phyloP scores from a whole-genome alignment of 352 stramenopile species.

The Phytophthora pistaciae region DNA sequence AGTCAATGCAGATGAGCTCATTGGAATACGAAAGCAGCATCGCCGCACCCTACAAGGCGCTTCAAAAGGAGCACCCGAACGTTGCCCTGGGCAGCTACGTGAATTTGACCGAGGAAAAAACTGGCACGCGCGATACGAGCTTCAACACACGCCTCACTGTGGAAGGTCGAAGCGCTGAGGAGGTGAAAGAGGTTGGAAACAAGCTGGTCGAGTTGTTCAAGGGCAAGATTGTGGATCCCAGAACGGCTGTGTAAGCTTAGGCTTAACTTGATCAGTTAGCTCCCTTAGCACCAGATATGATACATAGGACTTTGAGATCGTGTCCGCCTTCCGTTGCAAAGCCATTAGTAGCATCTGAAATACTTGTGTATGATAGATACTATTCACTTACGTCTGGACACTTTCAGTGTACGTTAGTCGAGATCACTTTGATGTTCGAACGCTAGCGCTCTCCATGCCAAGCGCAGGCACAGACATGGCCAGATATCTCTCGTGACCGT shows the following conservation, averaged over 20 bases:
- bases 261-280: not conserved
- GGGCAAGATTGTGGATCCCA: constrained; percentile 10
- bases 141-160: constrained; percentile 74
- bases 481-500: not conserved
- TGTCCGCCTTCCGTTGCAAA: not conserved
- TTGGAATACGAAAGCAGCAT: constrained; percentile 68
- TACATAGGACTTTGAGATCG: not conserved
- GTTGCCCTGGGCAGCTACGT: constrained; percentile 85
- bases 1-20: constrained; percentile 57
- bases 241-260: not conserved
- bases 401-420: not conserved
- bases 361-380: not conserved
- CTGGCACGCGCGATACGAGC: constrained; percentile 47
- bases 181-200: constrained; percentile 35
- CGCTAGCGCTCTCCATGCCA: not conserved
- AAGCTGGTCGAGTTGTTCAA: not conserved
- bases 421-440: not conserved
- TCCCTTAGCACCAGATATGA: not conserved
- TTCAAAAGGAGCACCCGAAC: constrained; percentile 68
- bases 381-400: not conserved
- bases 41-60: constrained; percentile 53
- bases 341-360: not conserved
- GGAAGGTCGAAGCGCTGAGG: constrained; percentile 50
- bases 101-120: constrained; percentile 69
- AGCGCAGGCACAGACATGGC: not conserved